Evolutionary conservation across 371 early-diverging fungal species (phyloP).

Genomic region (Vavraia culicis): DNA sequence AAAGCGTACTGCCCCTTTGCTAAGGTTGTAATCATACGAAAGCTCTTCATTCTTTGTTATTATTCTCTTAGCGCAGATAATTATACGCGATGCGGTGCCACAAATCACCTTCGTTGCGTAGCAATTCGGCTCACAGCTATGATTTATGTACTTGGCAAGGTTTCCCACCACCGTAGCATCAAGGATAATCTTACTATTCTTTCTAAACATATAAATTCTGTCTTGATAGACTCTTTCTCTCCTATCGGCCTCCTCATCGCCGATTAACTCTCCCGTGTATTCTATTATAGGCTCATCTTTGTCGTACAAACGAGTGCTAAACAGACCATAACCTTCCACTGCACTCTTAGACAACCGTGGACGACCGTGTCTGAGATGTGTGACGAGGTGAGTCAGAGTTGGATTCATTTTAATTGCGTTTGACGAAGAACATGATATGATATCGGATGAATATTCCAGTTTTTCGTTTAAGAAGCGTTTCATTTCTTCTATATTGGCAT

Average conservation of each 20-base stretch:
- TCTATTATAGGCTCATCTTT: no score
- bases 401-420: no score
- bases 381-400: no score
- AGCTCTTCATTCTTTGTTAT: conserved; percentile 75
- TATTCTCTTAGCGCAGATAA: conserved; percentile 52
- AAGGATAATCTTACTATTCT: conserved; percentile 69
- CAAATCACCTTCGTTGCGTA: conserved; percentile 64
- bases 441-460: no score
- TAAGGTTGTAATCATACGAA: conserved; percentile 72
- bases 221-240: conserved; percentile 68
- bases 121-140: conserved; percentile 72
- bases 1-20: no score
- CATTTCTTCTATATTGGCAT: no score
- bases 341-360: no score
- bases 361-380: no score
- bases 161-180: conserved; percentile 73
- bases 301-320: no score
- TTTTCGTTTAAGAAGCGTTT: no score
- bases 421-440: no score
- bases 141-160: conserved; percentile 68
- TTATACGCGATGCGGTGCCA: conserved; percentile 58
- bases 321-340: no score
- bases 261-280: conserved; percentile 85
- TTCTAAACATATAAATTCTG: conserved; percentile 65
- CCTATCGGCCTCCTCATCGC: conserved; percentile 71